Conservation (phyloP, 176 grass and related monocot genomes). For the Lolium multiflorum region DNA sequence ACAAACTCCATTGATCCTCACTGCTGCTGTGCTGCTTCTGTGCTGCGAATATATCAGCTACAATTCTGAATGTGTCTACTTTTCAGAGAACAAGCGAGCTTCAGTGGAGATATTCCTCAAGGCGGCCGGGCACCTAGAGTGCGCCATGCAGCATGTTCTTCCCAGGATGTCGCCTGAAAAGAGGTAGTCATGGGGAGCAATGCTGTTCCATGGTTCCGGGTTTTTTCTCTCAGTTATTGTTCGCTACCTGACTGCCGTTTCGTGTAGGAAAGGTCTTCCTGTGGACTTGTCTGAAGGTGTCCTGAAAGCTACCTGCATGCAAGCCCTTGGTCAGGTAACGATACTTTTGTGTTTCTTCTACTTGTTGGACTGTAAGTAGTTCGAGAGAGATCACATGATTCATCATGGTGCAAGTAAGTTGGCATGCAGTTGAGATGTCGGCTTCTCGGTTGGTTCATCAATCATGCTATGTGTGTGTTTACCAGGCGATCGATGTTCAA, state of each 20-base stretch:
- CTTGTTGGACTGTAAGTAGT: background rate
- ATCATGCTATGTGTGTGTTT: constrained; percentile 16
- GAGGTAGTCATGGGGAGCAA: constrained; percentile 55
- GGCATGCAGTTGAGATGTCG: constrained; percentile 36
- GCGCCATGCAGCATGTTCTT: constrained; percentile 75
- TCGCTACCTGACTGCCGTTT: constrained; percentile 38
- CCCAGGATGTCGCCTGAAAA: constrained; percentile 70
- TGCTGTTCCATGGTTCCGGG: background rate
- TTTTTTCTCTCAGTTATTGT: constrained; percentile 38
- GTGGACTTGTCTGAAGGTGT: constrained; percentile 82
- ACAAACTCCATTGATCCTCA: no score
- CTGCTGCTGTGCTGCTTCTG: background rate
- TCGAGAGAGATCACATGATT: constrained; percentile 33
- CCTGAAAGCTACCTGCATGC: constrained; percentile 79
- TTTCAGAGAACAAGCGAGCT: constrained; percentile 71
- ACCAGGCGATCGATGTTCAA: constrained; percentile 89
- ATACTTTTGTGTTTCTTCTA: background rate
- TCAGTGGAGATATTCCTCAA: constrained; percentile 87
- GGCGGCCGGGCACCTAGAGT: constrained; percentile 87
- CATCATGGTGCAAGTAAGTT: constrained; percentile 17
- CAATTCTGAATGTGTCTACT: background rate
- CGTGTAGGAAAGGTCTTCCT: constrained; percentile 87
- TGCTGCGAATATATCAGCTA: no score
- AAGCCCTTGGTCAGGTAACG: constrained; percentile 86
- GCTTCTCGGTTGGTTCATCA: constrained; percentile 8